Evolutionary conservation across 306 rosid species (phyloP).

Genomic region (Castanea crenata): DNA sequence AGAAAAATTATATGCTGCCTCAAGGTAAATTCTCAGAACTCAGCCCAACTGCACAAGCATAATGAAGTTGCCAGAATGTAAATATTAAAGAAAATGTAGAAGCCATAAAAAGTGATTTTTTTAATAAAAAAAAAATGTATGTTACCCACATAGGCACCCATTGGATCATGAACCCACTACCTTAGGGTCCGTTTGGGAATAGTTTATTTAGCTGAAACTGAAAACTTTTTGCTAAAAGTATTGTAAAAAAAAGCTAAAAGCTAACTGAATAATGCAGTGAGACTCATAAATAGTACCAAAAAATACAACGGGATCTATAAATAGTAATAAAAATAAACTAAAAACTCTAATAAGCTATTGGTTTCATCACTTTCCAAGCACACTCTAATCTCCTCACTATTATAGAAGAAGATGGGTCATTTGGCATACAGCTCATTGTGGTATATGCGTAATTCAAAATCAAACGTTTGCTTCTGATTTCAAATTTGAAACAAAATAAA

Average conservation of each 20-base stretch:
- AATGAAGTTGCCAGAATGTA: neutral
- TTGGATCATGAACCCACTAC: neutral
- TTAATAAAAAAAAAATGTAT: neutral
- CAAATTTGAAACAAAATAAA: neutral
- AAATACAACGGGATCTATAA: no score
- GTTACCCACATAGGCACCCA: neutral
- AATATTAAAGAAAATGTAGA: neutral
- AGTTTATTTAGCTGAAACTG: no score
- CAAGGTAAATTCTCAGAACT: neutral
- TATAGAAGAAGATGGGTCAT: neutral
- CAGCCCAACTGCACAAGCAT: neutral
- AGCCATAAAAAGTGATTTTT: neutral
- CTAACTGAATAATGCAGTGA: fast-evolving
- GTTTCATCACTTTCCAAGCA: no score
- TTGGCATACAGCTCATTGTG: neutral
- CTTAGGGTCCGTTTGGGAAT: neutral
- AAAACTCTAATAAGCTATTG: no score
- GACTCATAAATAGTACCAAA: no score
- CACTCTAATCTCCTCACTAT: neutral
- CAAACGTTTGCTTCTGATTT: neutral
- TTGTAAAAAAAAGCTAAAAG: no score
- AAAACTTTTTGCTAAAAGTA: no score
- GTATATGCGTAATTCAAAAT: neutral
- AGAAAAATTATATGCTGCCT: neutral
- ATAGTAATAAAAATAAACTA: no score